Evolutionary conservation across 1,139 yeast species (phyloP), one percentile per base, ranked within the genome.

Genomic region (Suhomyces atakaporum): DNA sequence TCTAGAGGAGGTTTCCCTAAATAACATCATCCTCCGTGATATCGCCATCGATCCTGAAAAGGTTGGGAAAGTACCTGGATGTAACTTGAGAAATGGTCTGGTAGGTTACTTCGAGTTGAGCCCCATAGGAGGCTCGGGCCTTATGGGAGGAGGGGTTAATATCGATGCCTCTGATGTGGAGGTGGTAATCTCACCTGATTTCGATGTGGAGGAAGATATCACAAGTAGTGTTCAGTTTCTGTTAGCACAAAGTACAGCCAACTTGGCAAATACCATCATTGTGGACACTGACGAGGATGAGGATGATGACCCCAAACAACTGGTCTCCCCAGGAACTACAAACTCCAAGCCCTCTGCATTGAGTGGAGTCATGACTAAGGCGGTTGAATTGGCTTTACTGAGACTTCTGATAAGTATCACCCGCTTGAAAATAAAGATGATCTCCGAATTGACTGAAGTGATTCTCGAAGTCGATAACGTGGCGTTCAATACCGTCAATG

Each of bases 31-130:
- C 1, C 69, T 88, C 16, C 71, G 74, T 33, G 81, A 85, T 58
- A 77, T 88, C 3, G 73, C 79, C 35, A 62, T 88, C 16, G 94
- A 85, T 54, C 81, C 90, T 0, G 89, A 84, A 28, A 82, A 81
- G 42, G 70, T 86, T 24, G 75, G 76, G 19, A 61, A 62, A 39
- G 47, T 85, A 2, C 94, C 95, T 0, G 89, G 92, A 2, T 59
- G 82, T 33, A 74, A 69, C 44, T 58, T 87, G 7, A 62, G 90
- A 23, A 74, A 74, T 49, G 96, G 95, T 0, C 68, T 65, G 30
- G 67, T 87, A 3, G 74, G 73, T 7, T 66, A 65, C 20, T 62
- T 87, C 35, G 78, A 75, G 30, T 59, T 71, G 28, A 58, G 50
- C n/a, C 38, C 51, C 2, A 36, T 38, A 3, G 36, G 47, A 18